phyloP scores from a whole-genome alignment of 352 stramenopile species.

The Phytophthora hibernalis region DNA sequence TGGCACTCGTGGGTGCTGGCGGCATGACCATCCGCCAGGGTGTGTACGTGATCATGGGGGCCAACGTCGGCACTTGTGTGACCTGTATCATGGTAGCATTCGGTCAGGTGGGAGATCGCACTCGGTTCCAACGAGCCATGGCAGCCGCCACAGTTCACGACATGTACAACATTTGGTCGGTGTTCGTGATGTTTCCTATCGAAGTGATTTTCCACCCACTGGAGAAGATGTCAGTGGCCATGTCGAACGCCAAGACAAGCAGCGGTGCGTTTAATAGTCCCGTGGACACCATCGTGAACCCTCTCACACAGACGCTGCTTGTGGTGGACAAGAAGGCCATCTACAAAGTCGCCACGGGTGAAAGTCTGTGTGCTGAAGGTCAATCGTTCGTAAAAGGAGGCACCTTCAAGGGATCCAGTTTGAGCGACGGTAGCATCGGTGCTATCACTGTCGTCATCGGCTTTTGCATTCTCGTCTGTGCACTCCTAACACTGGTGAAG shows the following conservation, averaged over 20 bases:
- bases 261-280: slow-evolving; percentile 41
- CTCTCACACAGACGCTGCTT: slow-evolving; percentile 33
- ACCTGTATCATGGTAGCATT: slow-evolving; percentile 48
- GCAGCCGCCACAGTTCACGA: slow-evolving; percentile 51
- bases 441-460: slow-evolving; percentile 48
- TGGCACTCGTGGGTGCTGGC: slow-evolving; percentile 59
- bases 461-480: slow-evolving; percentile 46
- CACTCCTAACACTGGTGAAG: slow-evolving; percentile 45
- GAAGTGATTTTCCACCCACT: slow-evolving; percentile 63
- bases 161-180: slow-evolving; percentile 90
- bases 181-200: slow-evolving; percentile 71
- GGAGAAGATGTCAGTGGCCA: slow-evolving; percentile 48
- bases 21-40: slow-evolving; percentile 75
- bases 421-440: slow-evolving; percentile 10
- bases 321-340: slow-evolving; percentile 41
- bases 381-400: slow-evolving; percentile 42
- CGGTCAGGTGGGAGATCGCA: slow-evolving; percentile 69
- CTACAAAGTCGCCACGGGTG: slow-evolving; percentile 36
- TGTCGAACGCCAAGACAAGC: slow-evolving; percentile 17
- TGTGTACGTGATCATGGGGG: slow-evolving; percentile 91
- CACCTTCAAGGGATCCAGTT: slow-evolving; percentile 26
- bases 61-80: slow-evolving; percentile 89
- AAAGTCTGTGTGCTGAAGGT: slow-evolving; percentile 18
- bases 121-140: slow-evolving; percentile 67
- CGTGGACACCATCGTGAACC: slow-evolving; percentile 45